These are phyloP conservation scores for Lasiodiplodia hormozganensis DNA, from an alignment of 2,329 filamentous ascomycete genomes.

Conservation along the genomic window DNA sequence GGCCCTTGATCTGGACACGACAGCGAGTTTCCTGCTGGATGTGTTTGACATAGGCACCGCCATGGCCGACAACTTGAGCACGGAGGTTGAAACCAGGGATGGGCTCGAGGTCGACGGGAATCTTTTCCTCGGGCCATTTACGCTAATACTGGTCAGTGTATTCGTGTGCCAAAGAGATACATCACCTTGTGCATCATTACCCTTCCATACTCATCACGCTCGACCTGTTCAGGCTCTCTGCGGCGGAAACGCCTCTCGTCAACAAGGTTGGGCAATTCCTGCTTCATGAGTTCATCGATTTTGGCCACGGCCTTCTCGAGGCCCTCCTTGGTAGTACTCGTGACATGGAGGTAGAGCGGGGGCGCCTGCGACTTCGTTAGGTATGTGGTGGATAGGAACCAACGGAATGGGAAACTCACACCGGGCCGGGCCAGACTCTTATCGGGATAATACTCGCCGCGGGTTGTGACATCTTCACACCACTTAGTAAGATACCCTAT, in stretches of 20 bases:
- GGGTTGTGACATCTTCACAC: conserved; percentile 94
- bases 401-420: conserved; percentile 62
- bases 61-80: conserved; percentile 93
- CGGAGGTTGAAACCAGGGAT: conserved; percentile 94
- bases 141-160: conserved; percentile 63
- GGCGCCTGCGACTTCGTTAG: conserved; percentile 69
- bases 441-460: conserved; percentile 95
- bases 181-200: conserved; percentile 56
- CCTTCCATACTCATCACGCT: conserved; percentile 88
- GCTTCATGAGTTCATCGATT: conserved; percentile 94
- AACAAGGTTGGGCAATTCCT: conserved; percentile 92
- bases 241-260: conserved; percentile 92
- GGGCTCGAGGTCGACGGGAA: conserved; percentile 88
- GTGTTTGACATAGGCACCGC: conserved; percentile 95
- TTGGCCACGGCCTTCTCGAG: conserved; percentile 85
- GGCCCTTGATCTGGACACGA: conserved; percentile 97
- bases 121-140: conserved; percentile 98
- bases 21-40: conserved; percentile 96
- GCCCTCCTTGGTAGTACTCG: conserved; percentile 89
- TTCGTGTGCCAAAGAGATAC: background rate
- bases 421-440: conserved; percentile 95
- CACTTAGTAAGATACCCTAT: conserved; percentile 66
- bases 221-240: conserved; percentile 78
- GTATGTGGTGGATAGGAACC: background rate
- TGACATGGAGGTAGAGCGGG: conserved; percentile 93